Evolutionary conservation across 345 rosid genomes (phyloP).

Genomic region (Geranium brycei): DNA sequence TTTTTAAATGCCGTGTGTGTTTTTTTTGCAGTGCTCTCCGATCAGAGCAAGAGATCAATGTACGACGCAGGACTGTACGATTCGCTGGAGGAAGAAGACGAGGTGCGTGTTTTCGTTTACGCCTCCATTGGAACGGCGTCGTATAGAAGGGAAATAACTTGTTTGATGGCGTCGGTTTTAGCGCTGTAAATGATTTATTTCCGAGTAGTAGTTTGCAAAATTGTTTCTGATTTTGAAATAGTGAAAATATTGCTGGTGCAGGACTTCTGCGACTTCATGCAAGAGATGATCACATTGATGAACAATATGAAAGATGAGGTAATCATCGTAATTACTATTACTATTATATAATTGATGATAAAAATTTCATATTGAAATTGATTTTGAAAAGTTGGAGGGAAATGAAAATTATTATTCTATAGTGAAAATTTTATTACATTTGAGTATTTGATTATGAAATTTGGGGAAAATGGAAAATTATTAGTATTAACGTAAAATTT

Average conservation of each 20-base stretch:
- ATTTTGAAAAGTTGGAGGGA: background rate
- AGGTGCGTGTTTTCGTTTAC: slow-evolving; percentile 26
- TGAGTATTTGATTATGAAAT: no score
- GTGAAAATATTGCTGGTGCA: slow-evolving; percentile 14
- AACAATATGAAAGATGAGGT: slow-evolving; percentile 74
- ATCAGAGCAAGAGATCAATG: slow-evolving; percentile 51
- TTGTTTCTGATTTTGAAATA: slow-evolving; percentile 1
- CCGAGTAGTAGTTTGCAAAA: background rate
- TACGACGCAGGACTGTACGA: slow-evolving; percentile 80
- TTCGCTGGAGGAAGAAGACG: slow-evolving; percentile 57
- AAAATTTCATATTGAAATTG: background rate
- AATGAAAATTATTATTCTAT: no score
- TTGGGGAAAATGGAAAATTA: no score
- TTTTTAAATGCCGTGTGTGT: slow-evolving; percentile 1
- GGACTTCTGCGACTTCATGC: slow-evolving; percentile 80
- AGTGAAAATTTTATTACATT: no score
- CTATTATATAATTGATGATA: background rate
- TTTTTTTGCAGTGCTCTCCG: slow-evolving; percentile 39
- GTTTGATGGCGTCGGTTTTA: no score
- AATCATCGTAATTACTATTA: background rate
- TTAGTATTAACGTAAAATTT: no score
- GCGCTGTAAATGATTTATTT: background rate
- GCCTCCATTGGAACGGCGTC: slow-evolving; percentile 3
- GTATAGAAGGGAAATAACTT: background rate
- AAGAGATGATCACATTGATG: slow-evolving; percentile 93